Evolutionary conservation across 2,329 filamentous ascomycete species (phyloP), one percentile per base, ranked within the genome.

Genomic region (Pseudocercospora fuligena): DNA sequence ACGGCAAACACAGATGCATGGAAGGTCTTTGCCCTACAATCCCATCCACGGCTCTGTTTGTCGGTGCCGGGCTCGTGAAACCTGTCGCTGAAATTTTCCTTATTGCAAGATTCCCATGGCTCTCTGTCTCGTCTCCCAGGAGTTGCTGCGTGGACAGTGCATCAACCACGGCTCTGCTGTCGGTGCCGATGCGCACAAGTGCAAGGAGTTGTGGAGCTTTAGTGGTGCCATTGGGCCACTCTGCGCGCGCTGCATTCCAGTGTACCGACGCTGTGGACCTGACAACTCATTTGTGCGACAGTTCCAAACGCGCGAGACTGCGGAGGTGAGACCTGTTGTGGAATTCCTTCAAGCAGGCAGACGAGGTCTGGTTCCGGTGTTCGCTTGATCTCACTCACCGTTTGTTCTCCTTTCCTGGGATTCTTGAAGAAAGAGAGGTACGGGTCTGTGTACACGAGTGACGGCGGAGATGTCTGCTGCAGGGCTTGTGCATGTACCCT

Each of bases 261-360:
- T 33, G 29, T 36, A 27, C 54, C 54, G 54, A 36, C 29, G 29
- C 12, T 12, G 54, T 40, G 54, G 29, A 36, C 25, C 54, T 58
- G 54, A 58, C 54, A 58, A 58, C 54, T 58, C 54, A 58, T 21
- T 49, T 33, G 54, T 58, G 54, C 54, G 54, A 58, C 54, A 31
- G 14, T 6, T 29, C 36, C 36, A 40, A 40, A 40, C 36, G 36
- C 36, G 36, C 36, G 36, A 40, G 8, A 16, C 14, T 16, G 14
- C 36, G 36, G 49, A 14, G 21, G 49, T 53, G 49, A 53, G 25
- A 29, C 49, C 49, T 29, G 21, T 25, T 25, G 21, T 27, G 29
- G 51, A 25, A 27, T 54, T 25, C 23, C 49, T 53, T 53, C 21
- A 23, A 33, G 31, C 31, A 33, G 5, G 29, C 8, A 29, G 27